Base-by-base conservation (phyloP, 768 basidiomycete species). In the Podaxis carcinomalis region DNA sequence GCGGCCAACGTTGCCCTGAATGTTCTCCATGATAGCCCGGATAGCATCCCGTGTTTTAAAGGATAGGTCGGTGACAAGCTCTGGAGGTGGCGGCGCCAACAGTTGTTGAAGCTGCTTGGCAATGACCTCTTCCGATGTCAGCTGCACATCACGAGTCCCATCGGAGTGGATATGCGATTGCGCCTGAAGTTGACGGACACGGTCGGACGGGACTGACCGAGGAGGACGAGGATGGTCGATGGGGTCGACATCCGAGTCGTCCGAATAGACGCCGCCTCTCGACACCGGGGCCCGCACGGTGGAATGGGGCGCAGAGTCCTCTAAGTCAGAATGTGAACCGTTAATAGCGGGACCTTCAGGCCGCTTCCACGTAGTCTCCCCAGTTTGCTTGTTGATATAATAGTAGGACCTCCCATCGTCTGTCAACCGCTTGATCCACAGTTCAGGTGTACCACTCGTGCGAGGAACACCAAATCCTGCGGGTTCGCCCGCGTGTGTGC, bases 371-470 rank as follows among this genome's bases (percentile, higher is more conserved):
- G 83, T 84, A 14, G 87, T 77, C 56, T 83, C 75, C 13, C 89
- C 88, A 62, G 87, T 87, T 23, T 80, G 68, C 64, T 80, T 86
- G 77, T 95, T 95, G 71, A 81, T 71, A 72, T 90, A 95, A 68
- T 84, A 92, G 70, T 90, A 92, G 2, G 89, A 84, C 74, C 84
- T 77, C 37, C 92, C 92, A 66, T 95, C 93, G 67, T 93, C 92
- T 23, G 89, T 89, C 49, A 93, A 78, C 57, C 85, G 85, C 67
- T 83, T 84, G 21, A 87, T 76, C 94, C 94, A 96, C n/a, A 88
- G 89, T 65, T 92, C 89, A 19, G 90, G 88, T 4, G 84, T 85
- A 13, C 83, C 80, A 46, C 51, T 53, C 5, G 59, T 47, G 23
- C 51, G 59, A 46, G 59, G 51, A 52, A 60, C 40, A 44, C 59